Evolutionary conservation across 1,284 basidiomycete species (phyloP).

Genomic region (Bondarzewia mesenterica): DNA sequence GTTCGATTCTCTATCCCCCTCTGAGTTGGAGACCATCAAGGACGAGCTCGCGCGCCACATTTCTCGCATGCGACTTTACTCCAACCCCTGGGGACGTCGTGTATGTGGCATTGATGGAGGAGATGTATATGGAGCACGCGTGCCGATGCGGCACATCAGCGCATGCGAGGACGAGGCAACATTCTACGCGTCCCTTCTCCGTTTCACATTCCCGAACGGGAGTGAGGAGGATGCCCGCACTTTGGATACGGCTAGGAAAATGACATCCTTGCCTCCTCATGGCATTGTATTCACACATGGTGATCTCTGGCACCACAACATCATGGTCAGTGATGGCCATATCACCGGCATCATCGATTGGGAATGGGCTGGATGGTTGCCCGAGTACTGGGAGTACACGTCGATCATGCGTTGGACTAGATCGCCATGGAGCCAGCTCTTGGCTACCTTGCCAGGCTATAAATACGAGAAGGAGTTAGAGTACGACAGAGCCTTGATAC

Average conservation of each 20-base stretch:
- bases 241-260: not conserved
- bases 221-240: not conserved
- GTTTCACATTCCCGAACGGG: not conserved
- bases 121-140: not conserved
- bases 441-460: not conserved
- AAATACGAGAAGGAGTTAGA: not conserved
- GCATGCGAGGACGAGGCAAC: not conserved
- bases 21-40: not conserved
- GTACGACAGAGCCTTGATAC: not conserved
- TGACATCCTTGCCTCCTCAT: not conserved
- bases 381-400: slow-evolving; percentile 14
- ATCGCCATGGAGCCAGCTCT: not conserved
- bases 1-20: not conserved
- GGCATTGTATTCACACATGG: slow-evolving; percentile 7
- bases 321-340: slow-evolving; percentile 8
- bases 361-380: slow-evolving; percentile 13
- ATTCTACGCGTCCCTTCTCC: not conserved
- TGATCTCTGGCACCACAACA: slow-evolving; percentile 11
- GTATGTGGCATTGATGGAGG: not conserved
- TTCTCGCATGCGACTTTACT: not conserved
- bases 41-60: not conserved
- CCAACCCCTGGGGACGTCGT: not conserved
- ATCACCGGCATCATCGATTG: slow-evolving; percentile 14
- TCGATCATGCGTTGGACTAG: not conserved
- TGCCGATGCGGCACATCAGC: not conserved